These are phyloP conservation scores for Cucurbita argyrosperma DNA, from an alignment of 306 rosid genomes.

Conservation along the genomic window DNA sequence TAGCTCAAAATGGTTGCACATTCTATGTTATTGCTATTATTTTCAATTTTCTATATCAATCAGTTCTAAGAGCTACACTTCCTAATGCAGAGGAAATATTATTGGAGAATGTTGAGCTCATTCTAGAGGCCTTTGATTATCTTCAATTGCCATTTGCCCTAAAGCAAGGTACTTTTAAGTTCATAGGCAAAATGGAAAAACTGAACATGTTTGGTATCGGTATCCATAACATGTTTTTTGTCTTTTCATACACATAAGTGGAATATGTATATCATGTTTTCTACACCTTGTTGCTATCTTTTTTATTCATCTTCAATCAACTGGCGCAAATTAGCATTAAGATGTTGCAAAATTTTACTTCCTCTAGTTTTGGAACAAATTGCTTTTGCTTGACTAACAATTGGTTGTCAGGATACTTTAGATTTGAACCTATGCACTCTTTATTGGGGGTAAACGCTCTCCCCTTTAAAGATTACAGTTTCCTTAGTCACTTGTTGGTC, in stretches of 20 bases:
- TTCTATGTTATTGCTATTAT: background rate
- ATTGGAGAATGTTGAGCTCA: constrained; percentile 86
- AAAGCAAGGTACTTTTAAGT: constrained; percentile 47
- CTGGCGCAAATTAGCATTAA: background rate
- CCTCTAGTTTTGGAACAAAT: background rate
- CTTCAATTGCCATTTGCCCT: constrained; percentile 88
- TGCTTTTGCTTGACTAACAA: background rate
- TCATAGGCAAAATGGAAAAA: background rate
- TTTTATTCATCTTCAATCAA: background rate
- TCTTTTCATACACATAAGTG: background rate
- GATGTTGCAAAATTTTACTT: background rate
- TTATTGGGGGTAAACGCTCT: too few species aligned
- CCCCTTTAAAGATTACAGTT: too few species aligned
- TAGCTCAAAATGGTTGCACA: background rate
- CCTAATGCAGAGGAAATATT: constrained; percentile 58
- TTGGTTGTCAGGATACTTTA: background rate
- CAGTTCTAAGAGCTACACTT: constrained; percentile 12
- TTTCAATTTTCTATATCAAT: constrained; percentile 2
- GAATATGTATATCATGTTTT: background rate
- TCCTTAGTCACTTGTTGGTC: too few species aligned
- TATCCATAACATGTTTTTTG: background rate
- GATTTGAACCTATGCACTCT: background rate
- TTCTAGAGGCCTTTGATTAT: constrained; percentile 89
- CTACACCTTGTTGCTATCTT: background rate
- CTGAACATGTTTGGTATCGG: background rate